Percentiles rank a stretch among this genome's conserved stretches.
Conservation (phyloP, 2,329 filamentous ascomycete genomes). For the Didymella pomorum region DNA sequence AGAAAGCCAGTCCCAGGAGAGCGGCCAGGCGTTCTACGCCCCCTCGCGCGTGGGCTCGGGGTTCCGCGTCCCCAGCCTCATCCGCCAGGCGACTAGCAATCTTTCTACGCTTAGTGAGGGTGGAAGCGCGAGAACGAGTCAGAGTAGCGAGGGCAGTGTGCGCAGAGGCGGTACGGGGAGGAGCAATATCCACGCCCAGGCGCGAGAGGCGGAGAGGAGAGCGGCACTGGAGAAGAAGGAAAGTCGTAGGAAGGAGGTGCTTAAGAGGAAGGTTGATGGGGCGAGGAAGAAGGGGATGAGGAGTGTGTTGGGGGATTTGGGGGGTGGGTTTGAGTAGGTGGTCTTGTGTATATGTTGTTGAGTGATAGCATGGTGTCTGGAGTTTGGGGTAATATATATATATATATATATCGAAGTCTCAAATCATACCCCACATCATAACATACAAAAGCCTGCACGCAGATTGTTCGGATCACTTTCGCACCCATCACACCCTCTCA, state of each 20-base stretch:
- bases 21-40: conserved; percentile 64
- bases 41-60: conserved; percentile 49
- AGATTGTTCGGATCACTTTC: no score
- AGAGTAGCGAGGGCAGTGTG: conserved; percentile 46
- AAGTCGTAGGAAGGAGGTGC: conserved; percentile 58
- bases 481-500: conserved; percentile 66
- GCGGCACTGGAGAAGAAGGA: conserved; percentile 61
- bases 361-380: not conserved
- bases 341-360: no score
- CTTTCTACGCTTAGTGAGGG: conserved; percentile 42
- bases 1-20: conserved; percentile 34
- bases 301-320: conserved; percentile 45
- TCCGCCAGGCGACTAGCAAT: conserved; percentile 75
- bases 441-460: not conserved
- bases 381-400: no score
- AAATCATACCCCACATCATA: not conserved
- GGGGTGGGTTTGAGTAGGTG: conserved; percentile 48
- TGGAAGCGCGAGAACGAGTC: conserved; percentile 24
- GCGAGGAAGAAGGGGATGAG: conserved; percentile 38
- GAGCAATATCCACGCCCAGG: conserved; percentile 67
- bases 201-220: conserved; percentile 64
- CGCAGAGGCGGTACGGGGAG: conserved; percentile 64
- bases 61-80: conserved; percentile 74
- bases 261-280: conserved; percentile 54
- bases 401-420: conserved; percentile 1